Conservation (phyloP, 2,329 filamentous ascomycete species). For the Trichoderma cornu-damae region DNA sequence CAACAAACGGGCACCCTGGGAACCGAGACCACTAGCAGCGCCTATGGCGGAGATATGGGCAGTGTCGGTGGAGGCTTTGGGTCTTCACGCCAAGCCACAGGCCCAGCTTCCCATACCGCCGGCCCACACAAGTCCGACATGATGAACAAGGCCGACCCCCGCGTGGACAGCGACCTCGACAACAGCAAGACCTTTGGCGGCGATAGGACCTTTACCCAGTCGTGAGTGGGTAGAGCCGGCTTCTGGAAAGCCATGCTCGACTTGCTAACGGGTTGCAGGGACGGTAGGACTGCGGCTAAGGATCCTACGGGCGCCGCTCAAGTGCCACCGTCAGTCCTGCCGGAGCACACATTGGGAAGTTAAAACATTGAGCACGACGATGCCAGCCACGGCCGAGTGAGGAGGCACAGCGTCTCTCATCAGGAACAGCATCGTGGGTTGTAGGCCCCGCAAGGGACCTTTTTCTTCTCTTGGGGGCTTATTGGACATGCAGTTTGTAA, state of each 20-base stretch:
- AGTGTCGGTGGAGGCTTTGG: slow-evolving; percentile 22
- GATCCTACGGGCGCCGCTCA: slow-evolving; percentile 54
- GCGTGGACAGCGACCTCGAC: slow-evolving; percentile 53
- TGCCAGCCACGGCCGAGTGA: slow-evolving; percentile 38
- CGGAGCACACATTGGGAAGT: slow-evolving; percentile 44
- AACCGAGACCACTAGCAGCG: slow-evolving; percentile 8
- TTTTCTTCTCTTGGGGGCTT: neutral
- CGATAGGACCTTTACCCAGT: slow-evolving; percentile 43
- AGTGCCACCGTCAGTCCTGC: slow-evolving; percentile 51
- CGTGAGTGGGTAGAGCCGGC: slow-evolving; percentile 29
- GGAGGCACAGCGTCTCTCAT: slow-evolving; percentile 44
- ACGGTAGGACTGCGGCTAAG: slow-evolving; percentile 21
- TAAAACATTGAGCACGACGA: slow-evolving; percentile 44
- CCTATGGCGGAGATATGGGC: slow-evolving; percentile 21
- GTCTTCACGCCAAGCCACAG: slow-evolving; percentile 21
- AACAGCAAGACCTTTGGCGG: slow-evolving; percentile 50
- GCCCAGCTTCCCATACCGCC: slow-evolving; percentile 33
- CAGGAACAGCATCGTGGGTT: slow-evolving; percentile 47
- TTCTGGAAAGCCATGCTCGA: neutral
- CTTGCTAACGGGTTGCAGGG: neutral
- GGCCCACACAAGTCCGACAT: slow-evolving; percentile 47
- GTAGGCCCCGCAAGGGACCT: slow-evolving; percentile 27
- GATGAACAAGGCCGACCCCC: slow-evolving; percentile 51
- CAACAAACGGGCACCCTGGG: slow-evolving; percentile 23
- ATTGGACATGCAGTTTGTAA: slow-evolving; percentile 3